A percentile compares a stretch with the other conserved stretches of the same genome.
These are phyloP conservation scores for Halophytophthora batemanensis DNA, from an alignment of 352 stramenopile genomes.

Conservation along the genomic window DNA sequence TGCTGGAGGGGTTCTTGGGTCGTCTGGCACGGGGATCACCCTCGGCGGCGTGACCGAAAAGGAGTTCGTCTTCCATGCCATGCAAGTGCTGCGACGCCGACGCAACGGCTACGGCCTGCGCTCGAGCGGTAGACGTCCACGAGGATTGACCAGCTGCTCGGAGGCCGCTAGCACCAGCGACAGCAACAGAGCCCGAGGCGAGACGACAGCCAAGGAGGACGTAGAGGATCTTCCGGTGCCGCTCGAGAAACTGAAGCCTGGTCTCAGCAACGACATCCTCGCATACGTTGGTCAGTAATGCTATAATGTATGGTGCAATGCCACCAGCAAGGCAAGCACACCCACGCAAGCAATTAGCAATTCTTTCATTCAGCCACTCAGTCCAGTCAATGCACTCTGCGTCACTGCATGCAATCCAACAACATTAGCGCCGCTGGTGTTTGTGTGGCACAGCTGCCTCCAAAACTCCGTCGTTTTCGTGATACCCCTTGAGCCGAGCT, in stretches of 20 bases:
- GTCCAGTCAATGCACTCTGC: too few species aligned
- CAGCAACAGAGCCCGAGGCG: not conserved
- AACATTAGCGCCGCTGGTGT: too few species aligned
- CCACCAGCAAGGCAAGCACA: not conserved
- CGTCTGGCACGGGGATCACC: slow-evolving; percentile 14
- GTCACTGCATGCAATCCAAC: too few species aligned
- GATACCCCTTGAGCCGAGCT: too few species aligned
- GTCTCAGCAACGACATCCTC: slow-evolving; percentile 16
- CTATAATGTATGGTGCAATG: not conserved
- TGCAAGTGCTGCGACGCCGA: slow-evolving; percentile 43
- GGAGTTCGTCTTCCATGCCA: slow-evolving; percentile 55
- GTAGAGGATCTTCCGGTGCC: slow-evolving; percentile 14
- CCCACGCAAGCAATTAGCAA: slow-evolving; percentile 4
- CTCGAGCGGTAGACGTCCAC: slow-evolving; percentile 37
- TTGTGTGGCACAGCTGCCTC: too few species aligned
- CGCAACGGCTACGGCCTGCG: slow-evolving; percentile 44
- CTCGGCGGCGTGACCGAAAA: slow-evolving; percentile 52
- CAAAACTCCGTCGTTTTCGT: too few species aligned
- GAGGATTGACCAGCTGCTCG: slow-evolving; percentile 2
- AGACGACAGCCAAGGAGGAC: not conserved
- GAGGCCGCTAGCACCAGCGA: slow-evolving; percentile 5
- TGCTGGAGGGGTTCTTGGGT: slow-evolving; percentile 1
- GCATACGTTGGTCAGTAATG: slow-evolving; percentile 12
- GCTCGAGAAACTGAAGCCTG: slow-evolving; percentile 39
- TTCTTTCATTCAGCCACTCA: slow-evolving; percentile 6